Evolutionary conservation across 192 early-diverging fungal genomes (phyloP).

Genomic region (Rhizophagus prolifer): DNA sequence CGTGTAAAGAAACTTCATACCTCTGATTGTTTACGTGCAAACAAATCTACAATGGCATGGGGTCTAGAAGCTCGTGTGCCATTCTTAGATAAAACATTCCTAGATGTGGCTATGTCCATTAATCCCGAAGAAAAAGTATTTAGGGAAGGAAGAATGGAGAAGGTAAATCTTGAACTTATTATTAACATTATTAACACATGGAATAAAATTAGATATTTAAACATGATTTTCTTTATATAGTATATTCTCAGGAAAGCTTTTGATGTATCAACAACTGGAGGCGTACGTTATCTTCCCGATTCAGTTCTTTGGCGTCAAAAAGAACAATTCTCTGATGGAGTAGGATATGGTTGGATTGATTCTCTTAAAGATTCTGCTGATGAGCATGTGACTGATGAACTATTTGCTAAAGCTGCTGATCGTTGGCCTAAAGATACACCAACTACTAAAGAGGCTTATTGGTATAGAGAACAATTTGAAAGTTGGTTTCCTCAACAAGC

Average conservation of each 20-base stretch:
- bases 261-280: slow-evolving; percentile 77
- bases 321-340: slow-evolving; percentile 99
- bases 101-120: slow-evolving; percentile 90
- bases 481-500: slow-evolving; percentile 88
- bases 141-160: slow-evolving; percentile 81
- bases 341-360: slow-evolving; percentile 98
- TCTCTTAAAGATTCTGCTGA: slow-evolving; percentile 78
- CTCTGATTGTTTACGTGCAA: slow-evolving; percentile 94
- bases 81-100: slow-evolving; percentile 91
- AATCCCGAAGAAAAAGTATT: slow-evolving; percentile 83
- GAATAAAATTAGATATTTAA: not conserved
- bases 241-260: slow-evolving; percentile 94
- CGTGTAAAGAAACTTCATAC: slow-evolving; percentile 98
- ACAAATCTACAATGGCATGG: slow-evolving; percentile 99
- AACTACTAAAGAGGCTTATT: slow-evolving; percentile 94
- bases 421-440: slow-evolving; percentile 89
- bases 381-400: slow-evolving; percentile 72
- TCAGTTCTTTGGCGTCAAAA: slow-evolving; percentile 97
- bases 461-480: slow-evolving; percentile 94
- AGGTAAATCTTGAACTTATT: slow-evolving; percentile 36
- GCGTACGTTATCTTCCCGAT: slow-evolving; percentile 72
- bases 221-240: slow-evolving; percentile 17
- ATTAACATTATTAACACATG: not conserved
- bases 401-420: slow-evolving; percentile 63
- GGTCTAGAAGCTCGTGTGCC: slow-evolving; percentile 98